Evolutionary conservation across 2,329 filamentous ascomycete genomes (phyloP), one percentile per base, ranked within the genome.

Genomic region (Plenodomus lindquistii): DNA sequence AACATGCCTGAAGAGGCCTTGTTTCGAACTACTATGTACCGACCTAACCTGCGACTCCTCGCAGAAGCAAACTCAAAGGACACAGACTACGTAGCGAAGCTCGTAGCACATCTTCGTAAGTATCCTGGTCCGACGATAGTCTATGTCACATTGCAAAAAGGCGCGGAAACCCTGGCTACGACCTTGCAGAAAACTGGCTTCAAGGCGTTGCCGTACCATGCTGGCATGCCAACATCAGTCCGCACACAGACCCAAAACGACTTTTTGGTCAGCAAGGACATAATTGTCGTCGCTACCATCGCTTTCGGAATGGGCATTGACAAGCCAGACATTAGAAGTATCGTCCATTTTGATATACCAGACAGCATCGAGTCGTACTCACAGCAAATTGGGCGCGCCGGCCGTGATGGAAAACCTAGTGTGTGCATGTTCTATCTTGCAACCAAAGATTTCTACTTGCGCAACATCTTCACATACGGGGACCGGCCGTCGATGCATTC

Each of bases 291-390:
- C 31, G 94, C 93, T 17, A 99, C 93, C 0, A 97, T 97, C 70
- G 93, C 93, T 13, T 99, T 99, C 69, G 94, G 93, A 4, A 99
- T 99, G 94, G 93, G 93, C 6, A 97, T 97, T 57, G 93, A 99
- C 76, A 97, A 97, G 71, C 83, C 91, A 0, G 87, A 99, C 69
- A 94, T 97, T 38, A 88, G 93, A 17, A 97, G 95, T 68, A 92
- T 99, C 31, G 88, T 97, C 36, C 94, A 99, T 67, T 87, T 95
- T 63, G 88, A 86, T 42, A 80, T 97, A 7, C 94, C 93, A 1
- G 97, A 97, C 72, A 96, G 90, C 59, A 78, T 97, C 45, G 93
- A 99, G 72, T 93, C 93, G 0, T 99, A 97, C 72, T 97, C 97
- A 65, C 93, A 99, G 69, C 94, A 99, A 70, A 97, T 94, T 39